Conservation (phyloP, 2,329 filamentous ascomycete species). For the Colletotrichum neosansevieriae region DNA sequence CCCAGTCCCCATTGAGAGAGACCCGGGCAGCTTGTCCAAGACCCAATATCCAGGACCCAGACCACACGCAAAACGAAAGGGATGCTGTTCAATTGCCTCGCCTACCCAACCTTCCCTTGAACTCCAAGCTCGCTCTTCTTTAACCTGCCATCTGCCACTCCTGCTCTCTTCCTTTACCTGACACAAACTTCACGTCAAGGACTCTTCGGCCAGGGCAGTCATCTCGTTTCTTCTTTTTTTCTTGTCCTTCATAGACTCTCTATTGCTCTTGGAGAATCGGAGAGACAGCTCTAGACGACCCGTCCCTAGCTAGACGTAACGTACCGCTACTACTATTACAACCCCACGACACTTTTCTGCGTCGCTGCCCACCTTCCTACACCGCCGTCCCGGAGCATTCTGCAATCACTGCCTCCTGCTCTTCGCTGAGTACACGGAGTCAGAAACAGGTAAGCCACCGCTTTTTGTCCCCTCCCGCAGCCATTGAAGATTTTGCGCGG, state of each 20-base stretch:
- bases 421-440: conserved; percentile 56
- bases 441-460: conserved; percentile 36
- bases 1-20: conserved; percentile 33
- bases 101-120: conserved; percentile 38
- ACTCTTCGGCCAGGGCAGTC: conserved; percentile 35
- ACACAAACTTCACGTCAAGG: conserved; percentile 34
- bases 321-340: conserved; percentile 6
- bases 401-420: conserved; percentile 49
- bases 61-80: conserved; percentile 34
- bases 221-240: conserved; percentile 39
- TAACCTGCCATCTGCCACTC: conserved; percentile 40
- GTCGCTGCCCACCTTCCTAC: conserved; percentile 1
- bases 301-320: not conserved
- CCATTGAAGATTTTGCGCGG: conserved; percentile 7
- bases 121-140: conserved; percentile 31
- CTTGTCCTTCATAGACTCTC: conserved; percentile 40
- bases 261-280: conserved; percentile 35
- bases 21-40: conserved; percentile 27
- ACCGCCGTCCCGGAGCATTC: conserved; percentile 34
- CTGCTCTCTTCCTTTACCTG: not conserved
- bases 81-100: conserved; percentile 39
- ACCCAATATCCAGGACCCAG: conserved; percentile 36
- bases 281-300: conserved; percentile 35
- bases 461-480: not conserved
- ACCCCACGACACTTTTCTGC: conserved; percentile 9